Evolutionary conservation across 371 early-diverging fungal genomes (phyloP), one percentile per base, ranked within the genome.

Genomic region (Lichtheimia ramosa): DNA sequence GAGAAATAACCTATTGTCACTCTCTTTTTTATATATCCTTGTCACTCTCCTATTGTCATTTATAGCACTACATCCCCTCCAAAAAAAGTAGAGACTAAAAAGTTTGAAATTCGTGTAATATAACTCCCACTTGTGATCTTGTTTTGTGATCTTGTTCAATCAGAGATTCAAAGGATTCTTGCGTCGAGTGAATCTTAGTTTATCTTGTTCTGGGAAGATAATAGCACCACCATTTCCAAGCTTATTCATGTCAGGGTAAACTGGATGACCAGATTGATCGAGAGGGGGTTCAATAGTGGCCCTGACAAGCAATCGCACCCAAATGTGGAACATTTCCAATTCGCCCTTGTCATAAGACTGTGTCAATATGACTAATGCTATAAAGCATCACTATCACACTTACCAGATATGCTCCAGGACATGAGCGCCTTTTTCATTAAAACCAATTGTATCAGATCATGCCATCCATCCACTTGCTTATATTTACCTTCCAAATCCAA

Each of bases 1-100:
- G 94, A 96, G 61, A 91, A 89, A 71, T 87, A 23, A 16, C 10
- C 34, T 34, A 5, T 34, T 1, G 2, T 27, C 7, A 1, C 5
- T 28, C 10, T 34, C 6, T 10, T 10, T 34, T 34, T 8, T 34
- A 34, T 34, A 34, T 34, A 34, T 34, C 34, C 34, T 34, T 10
- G 34, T 34, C 27, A 7, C 7, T 27, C 27, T 7, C 8, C 34
- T 34, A 2, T 34, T 34, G 34, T 34, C 34, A 6, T 34, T 8
- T 34, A 34, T 34, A 34, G 10, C 10, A 34, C 34, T n/a, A 34
- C 34, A 10, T 10, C 8, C 34, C 34, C 34, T 10, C 28, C 28
- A 34, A 10, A 34, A 34, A 34, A 34, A 34, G 34, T 34, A 34
- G 34, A 34, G 7, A 27, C 27, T 27, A n/a, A 34, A 34, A 34